These are phyloP conservation scores for Hyparrhenia diplandra DNA, from an alignment of 176 grass and related monocot species.

Conservation along the genomic window DNA sequence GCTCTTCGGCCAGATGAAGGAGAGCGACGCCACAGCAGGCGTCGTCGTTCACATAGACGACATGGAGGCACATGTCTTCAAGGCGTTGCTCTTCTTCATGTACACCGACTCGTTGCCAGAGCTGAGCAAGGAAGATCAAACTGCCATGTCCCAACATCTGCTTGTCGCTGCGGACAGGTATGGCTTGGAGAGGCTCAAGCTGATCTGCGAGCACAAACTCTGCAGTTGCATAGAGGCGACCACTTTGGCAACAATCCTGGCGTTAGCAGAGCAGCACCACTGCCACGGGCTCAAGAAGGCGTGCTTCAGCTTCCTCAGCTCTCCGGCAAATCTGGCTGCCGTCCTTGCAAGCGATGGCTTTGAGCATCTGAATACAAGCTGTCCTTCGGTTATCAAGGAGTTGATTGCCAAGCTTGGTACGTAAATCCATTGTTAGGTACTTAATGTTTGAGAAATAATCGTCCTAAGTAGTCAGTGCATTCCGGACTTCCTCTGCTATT, in stretches of 20 bases:
- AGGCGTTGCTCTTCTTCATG: conserved; percentile 31
- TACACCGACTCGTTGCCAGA: conserved; percentile 25
- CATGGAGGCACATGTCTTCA: conserved; percentile 15
- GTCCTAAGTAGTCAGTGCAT: not conserved
- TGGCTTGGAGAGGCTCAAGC: not conserved
- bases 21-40: not conserved
- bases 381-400: not conserved
- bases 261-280: not conserved
- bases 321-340: not conserved
- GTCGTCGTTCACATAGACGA: not conserved
- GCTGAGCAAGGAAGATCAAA: not conserved
- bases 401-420: not conserved
- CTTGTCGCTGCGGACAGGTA: conserved; percentile 43
- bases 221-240: conserved; percentile 11
- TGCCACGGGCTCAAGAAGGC: not conserved
- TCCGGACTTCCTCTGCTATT: not conserved
- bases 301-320: not conserved
- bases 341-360: not conserved
- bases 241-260: conserved; percentile 14
- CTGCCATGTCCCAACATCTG: conserved; percentile 30
- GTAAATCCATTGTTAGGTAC: not conserved
- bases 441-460: not conserved
- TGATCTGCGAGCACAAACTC: not conserved
- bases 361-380: not conserved
- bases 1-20: conserved; percentile 2